Percentiles rank a stretch among this genome's conserved stretches.
Evolutionary conservation across 352 stramenopile genomes (phyloP).

Genomic region (Pythium monospermum): DNA sequence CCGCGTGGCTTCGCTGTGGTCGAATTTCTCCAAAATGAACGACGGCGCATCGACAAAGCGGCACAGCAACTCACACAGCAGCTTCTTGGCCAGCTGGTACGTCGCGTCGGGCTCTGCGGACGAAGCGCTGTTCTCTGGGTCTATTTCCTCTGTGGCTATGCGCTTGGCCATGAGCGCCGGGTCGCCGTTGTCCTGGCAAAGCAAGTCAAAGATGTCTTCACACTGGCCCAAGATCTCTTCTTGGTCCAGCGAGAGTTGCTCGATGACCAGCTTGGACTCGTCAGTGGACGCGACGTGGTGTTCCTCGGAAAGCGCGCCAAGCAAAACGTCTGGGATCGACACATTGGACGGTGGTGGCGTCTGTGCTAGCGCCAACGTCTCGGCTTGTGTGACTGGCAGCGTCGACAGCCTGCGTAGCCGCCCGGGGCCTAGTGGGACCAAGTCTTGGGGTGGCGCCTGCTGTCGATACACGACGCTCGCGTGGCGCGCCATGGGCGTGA

Average conservation of each 20-base stretch:
- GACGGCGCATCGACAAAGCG: slow-evolving; percentile 36
- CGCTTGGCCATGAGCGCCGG: not conserved
- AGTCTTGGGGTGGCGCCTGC: not conserved
- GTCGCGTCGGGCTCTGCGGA: not conserved
- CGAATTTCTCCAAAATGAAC: slow-evolving; percentile 42
- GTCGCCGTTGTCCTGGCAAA: slow-evolving; percentile 36
- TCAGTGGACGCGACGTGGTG: slow-evolving; percentile 14
- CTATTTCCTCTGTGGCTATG: not conserved
- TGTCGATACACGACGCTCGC: slow-evolving; percentile 9
- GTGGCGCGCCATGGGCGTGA: slow-evolving; percentile 9
- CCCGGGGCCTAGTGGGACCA: not conserved
- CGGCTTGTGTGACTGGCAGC: not conserved
- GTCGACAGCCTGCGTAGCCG: slow-evolving; percentile 7
- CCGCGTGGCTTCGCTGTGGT: slow-evolving; percentile 28
- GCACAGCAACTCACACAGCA: slow-evolving; percentile 39
- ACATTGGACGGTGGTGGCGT: slow-evolving; percentile 3
- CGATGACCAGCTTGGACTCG: slow-evolving; percentile 12
- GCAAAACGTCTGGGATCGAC: slow-evolving; percentile 45
- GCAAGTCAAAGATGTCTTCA: slow-evolving; percentile 54
- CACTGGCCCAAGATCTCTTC: slow-evolving; percentile 37
- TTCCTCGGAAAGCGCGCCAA: slow-evolving; percentile 23
- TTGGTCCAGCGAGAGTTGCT: slow-evolving; percentile 18
- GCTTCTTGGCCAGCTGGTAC: slow-evolving; percentile 21
- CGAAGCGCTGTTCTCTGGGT: slow-evolving; percentile 2
- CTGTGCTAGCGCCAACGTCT: not conserved